These are phyloP conservation scores for Turritis glabra DNA, from an alignment of 345 rosid genomes.

Conservation along the genomic window DNA sequence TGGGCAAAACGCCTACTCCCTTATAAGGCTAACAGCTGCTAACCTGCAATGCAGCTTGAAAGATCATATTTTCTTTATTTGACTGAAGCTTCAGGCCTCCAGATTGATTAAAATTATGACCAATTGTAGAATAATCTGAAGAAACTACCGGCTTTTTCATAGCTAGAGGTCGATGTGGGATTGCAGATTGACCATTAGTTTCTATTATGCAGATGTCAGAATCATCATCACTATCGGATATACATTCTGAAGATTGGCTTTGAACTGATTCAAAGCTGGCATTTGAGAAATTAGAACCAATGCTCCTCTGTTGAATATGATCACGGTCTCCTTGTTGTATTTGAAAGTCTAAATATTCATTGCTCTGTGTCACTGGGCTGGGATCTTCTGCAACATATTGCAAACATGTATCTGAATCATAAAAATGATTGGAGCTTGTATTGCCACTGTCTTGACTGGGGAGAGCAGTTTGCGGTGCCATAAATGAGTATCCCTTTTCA, in stretches of 20 bases:
- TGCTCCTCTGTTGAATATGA: constrained; percentile 40
- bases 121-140: constrained; percentile 30
- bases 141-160: constrained; percentile 33
- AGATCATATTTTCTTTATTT: constrained; percentile 56
- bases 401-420: constrained; percentile 39
- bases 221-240: constrained; percentile 65
- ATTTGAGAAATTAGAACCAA: constrained; percentile 48
- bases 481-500: constrained; percentile 33
- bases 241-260: constrained; percentile 59
- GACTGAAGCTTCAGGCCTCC: constrained; percentile 48
- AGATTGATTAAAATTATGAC: constrained; percentile 39
- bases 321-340: constrained; percentile 45
- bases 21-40: constrained; percentile 20
- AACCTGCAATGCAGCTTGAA: constrained; percentile 84
- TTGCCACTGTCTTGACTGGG: constrained; percentile 34
- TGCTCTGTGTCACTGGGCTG: constrained; percentile 37
- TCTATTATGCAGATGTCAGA: constrained; percentile 80
- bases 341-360: constrained; percentile 33
- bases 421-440: constrained; percentile 31
- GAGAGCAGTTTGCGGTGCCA: constrained; percentile 37
- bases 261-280: constrained; percentile 69
- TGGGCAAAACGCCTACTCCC: neutral
- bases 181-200: constrained; percentile 62
- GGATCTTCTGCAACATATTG: constrained; percentile 36
- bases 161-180: constrained; percentile 39